Evolutionary conservation across 352 stramenopile species (phyloP).

Genomic region (Phytophthora pseudosyringae): DNA sequence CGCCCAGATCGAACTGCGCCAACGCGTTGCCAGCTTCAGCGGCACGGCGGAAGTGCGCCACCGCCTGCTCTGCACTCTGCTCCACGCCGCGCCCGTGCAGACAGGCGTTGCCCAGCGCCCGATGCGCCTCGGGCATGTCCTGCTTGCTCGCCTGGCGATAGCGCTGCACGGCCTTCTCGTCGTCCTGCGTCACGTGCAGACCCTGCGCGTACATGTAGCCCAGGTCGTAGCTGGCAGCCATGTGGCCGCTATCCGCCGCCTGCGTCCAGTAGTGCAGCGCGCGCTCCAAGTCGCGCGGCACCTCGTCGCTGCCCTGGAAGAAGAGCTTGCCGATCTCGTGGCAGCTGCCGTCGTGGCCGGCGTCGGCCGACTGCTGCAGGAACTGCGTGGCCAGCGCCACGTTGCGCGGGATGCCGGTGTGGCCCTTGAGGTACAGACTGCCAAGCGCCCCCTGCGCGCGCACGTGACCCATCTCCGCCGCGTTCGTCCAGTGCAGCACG

Average conservation of each 20-base stretch:
- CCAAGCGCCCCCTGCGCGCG: constrained; percentile 77
- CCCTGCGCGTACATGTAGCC: constrained; percentile 79
- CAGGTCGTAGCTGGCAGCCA: constrained; percentile 77
- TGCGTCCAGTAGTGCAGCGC: constrained; percentile 73
- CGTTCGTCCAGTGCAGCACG: constrained; percentile 81
- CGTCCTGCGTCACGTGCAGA: constrained; percentile 65
- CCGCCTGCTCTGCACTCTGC: constrained; percentile 43
- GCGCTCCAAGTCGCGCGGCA: constrained; percentile 35
- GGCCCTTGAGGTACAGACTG: constrained; percentile 71
- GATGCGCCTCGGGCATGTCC: constrained; percentile 76
- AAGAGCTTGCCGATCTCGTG: constrained; percentile 81
- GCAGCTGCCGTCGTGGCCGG: constrained; percentile 70
- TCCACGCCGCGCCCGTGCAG: constrained; percentile 48
- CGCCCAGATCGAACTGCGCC: constrained; percentile 84
- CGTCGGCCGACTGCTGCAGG: constrained; percentile 68
- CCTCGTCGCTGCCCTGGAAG: constrained; percentile 53
- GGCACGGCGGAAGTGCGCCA: constrained; percentile 62
- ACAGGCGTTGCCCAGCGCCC: constrained; percentile 62
- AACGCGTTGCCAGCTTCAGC: constrained; percentile 62
- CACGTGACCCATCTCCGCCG: constrained; percentile 68
- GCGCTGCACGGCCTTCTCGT: constrained; percentile 60
- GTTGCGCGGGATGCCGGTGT: constrained; percentile 55
- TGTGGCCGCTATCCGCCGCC: constrained; percentile 68
- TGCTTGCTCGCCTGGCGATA: constrained; percentile 63
- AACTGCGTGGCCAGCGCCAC: constrained; percentile 57